phyloP scores from a whole-genome alignment of 1,284 basidiomycete species.

The Puccinia coronata region DNA sequence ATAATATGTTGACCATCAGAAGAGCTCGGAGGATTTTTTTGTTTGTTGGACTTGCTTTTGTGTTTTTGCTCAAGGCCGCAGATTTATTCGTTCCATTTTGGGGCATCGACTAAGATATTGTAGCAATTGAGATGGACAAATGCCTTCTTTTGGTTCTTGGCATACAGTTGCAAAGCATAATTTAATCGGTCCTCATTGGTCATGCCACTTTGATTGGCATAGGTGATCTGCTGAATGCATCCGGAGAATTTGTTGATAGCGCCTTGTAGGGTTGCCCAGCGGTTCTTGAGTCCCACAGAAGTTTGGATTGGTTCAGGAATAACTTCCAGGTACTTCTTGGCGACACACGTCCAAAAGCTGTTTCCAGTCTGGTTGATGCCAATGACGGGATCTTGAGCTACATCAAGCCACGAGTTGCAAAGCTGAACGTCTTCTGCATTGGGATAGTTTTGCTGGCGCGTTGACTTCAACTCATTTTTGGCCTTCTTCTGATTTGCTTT shows the following conservation, averaged over 20 bases:
- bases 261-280: constrained; percentile 6
- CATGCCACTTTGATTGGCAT: not conserved
- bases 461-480: too few relatives aligned
- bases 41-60: too few relatives aligned
- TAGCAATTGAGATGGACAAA: too few relatives aligned
- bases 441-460: not conserved
- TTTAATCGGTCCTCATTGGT: not conserved
- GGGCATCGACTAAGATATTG: too few relatives aligned
- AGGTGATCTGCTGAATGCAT: not conserved
- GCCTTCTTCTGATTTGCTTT: too few relatives aligned
- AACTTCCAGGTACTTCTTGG: not conserved
- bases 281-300: not conserved
- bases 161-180: not conserved
- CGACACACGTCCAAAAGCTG: not conserved
- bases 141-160: too few relatives aligned
- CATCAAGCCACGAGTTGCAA: too few relatives aligned
- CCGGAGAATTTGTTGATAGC: constrained; percentile 21
- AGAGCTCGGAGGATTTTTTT: too few relatives aligned
- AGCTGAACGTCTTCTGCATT: not conserved
- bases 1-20: too few relatives aligned
- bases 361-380: not conserved
- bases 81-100: too few relatives aligned
- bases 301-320: not conserved
- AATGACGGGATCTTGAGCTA: too few relatives aligned
- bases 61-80: too few relatives aligned